phyloP scores from a whole-genome alignment of 331 rosid species.

The Saraca asoca region DNA sequence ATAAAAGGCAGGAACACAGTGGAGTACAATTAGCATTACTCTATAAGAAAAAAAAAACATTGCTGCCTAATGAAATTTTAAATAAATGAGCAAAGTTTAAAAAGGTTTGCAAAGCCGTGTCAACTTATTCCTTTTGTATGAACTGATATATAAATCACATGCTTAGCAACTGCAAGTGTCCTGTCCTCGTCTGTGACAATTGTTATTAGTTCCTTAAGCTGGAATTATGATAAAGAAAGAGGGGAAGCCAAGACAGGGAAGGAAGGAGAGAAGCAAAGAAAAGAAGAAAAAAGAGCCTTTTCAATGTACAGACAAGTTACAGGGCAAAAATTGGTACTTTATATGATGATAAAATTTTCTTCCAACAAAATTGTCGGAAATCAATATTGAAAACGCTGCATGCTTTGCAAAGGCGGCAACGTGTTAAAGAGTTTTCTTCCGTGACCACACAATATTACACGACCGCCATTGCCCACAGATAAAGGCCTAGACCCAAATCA shows the following conservation, averaged over 20 bases:
- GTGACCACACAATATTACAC: not conserved
- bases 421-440: not conserved
- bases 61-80: conserved; percentile 9
- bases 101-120: conserved; percentile 22
- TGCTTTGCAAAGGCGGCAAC: not conserved
- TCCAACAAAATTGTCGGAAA: not conserved
- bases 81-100: conserved; percentile 18
- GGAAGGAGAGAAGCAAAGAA: not conserved
- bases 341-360: not conserved
- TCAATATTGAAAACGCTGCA: not conserved
- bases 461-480: not conserved
- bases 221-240: not conserved
- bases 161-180: conserved; percentile 26
- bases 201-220: conserved; percentile 1
- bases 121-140: conserved; percentile 21
- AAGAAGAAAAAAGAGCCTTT: not conserved
- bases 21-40: no score
- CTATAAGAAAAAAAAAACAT: no score
- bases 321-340: not conserved
- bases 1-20: conserved; percentile 12
- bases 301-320: not conserved
- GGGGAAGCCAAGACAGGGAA: not conserved
- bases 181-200: not conserved
- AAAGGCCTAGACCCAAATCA: not conserved
- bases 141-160: conserved; percentile 24